A percentile compares a stretch with the other conserved stretches of the same genome.
phyloP scores from a whole-genome alignment of 2,329 filamentous ascomycete species.

The Alternaria arbusti region DNA sequence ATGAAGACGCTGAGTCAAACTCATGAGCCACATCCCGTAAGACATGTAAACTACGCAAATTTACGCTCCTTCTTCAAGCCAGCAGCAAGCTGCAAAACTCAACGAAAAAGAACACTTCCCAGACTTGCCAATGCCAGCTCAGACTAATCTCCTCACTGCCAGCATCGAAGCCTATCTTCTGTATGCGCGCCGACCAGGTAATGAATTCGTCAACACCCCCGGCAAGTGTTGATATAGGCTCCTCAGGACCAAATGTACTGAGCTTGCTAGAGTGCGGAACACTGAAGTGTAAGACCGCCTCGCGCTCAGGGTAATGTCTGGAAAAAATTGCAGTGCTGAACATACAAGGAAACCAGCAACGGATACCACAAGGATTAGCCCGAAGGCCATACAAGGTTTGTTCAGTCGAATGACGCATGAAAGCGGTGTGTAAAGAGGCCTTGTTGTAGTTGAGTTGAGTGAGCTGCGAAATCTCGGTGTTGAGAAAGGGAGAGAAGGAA shows the following conservation, averaged over 20 bases:
- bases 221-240: not conserved
- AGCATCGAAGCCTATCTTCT: not conserved
- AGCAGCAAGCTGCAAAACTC: not conserved
- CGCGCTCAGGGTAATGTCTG: not conserved
- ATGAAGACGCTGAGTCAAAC: not conserved
- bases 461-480: not conserved
- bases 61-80: not conserved
- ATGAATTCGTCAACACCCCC: not conserved
- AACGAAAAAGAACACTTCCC: not conserved
- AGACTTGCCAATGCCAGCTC: not conserved
- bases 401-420: not conserved
- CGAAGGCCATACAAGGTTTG: not conserved
- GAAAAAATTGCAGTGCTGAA: not conserved
- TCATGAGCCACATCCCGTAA: too few relatives aligned
- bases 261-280: not conserved
- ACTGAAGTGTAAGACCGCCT: not conserved
- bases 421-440: not conserved
- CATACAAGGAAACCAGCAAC: not conserved
- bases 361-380: not conserved
- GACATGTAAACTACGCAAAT: not conserved
- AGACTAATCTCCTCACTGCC: not conserved
- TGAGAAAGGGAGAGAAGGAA: not conserved
- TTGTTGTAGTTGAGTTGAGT: not conserved
- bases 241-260: not conserved
- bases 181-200: not conserved